Conservation (phyloP, 192 early-diverging fungal genomes). For the Paraglomus brasilianum region DNA sequence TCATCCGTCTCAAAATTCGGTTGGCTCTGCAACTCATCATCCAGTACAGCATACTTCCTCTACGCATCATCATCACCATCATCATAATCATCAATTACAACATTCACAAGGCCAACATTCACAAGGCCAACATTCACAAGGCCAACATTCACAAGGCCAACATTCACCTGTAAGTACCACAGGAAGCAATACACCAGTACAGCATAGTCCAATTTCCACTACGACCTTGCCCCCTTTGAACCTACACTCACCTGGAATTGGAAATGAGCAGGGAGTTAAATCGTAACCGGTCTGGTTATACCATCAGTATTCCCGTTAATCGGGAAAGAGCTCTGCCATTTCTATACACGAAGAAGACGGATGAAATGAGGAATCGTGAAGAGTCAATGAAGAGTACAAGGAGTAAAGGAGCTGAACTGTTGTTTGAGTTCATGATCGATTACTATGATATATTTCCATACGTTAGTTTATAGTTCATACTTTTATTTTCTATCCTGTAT, state of each 20-base stretch:
- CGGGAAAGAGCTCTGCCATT: background rate
- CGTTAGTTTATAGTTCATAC: too few relatives aligned
- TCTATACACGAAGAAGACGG: too few relatives aligned
- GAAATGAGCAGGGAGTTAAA: constrained; percentile 25
- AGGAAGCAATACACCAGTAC: too few relatives aligned
- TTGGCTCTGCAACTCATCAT: background rate
- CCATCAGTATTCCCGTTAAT: background rate
- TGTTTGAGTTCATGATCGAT: too few relatives aligned
- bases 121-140: background rate
- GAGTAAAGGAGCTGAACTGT: too few relatives aligned
- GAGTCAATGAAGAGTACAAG: too few relatives aligned
- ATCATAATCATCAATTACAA: constrained; percentile 8
- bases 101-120: constrained; percentile 8
- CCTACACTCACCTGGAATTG: constrained; percentile 24
- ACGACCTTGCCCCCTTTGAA: constrained; percentile 27
- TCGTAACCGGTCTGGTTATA: background rate
- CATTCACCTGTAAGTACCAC: constrained; percentile 5
- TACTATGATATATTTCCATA: too few relatives aligned
- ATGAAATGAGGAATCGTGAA: too few relatives aligned
- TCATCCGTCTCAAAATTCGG: background rate
- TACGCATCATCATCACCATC: background rate
- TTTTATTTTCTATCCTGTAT: too few relatives aligned
- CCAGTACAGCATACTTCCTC: background rate
- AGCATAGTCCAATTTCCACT: constrained; percentile 12
- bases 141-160: background rate